Percentiles rank a stretch among this genome's conserved stretches.
Evolutionary conservation across 2,329 filamentous ascomycete genomes (phyloP).

Genomic region (Pestalotiopsis sp.): DNA sequence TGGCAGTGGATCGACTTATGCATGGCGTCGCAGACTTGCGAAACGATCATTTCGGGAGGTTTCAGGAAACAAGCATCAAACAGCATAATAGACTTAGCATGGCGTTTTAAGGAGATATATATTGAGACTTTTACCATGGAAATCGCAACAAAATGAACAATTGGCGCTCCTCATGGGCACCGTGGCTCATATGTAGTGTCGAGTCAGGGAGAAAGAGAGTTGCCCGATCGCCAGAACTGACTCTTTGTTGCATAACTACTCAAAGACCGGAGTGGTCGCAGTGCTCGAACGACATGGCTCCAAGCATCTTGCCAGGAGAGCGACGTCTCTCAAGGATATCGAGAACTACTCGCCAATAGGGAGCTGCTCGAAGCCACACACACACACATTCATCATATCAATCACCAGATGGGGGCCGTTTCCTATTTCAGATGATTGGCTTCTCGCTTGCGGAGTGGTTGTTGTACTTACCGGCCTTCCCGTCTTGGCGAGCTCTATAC

Average conservation of each 20-base stretch:
- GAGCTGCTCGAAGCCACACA: no score
- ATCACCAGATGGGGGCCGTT: neutral
- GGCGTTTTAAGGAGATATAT: neutral
- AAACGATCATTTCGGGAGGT: neutral
- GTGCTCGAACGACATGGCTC: no score
- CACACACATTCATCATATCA: no score
- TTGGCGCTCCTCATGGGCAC: neutral
- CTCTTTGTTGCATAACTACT: no score
- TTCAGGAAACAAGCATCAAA: neutral
- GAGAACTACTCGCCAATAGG: no score
- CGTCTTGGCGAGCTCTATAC: conserved; percentile 2
- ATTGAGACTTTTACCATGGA: neutral
- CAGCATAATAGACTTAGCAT: neutral
- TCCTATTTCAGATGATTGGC: neutral
- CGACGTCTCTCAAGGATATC: no score
- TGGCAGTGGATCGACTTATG: neutral
- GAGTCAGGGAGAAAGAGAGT: no score
- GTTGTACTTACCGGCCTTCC: neutral
- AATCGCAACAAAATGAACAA: neutral
- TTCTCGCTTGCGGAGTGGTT: neutral
- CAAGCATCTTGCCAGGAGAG: no score
- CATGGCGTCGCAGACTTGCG: neutral
- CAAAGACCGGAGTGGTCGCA: no score
- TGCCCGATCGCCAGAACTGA: no score
- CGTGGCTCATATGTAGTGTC: neutral